phyloP scores from a whole-genome alignment of 805 yeast genomes.

The Saturnispora sanitii region DNA sequence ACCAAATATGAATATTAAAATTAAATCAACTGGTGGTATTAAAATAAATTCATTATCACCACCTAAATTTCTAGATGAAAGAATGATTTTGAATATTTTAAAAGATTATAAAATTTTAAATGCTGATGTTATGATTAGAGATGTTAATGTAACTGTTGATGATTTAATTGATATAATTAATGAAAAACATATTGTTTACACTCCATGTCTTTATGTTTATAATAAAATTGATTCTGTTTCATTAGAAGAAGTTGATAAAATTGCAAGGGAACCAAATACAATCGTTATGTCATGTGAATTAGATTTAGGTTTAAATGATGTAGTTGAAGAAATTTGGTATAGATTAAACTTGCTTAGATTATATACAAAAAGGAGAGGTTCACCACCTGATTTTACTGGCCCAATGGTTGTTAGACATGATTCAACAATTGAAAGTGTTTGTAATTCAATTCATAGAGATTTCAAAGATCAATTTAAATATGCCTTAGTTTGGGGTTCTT shows the following conservation, averaged over 20 bases:
- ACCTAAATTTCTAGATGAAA: conserved; percentile 73
- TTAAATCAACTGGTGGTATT: conserved; percentile 86
- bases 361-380: conserved; percentile 83
- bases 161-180: conserved; percentile 89
- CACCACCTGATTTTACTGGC: conserved; percentile 68
- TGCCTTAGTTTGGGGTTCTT: conserved; percentile 94
- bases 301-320: conserved; percentile 78
- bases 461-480: conserved; percentile 87
- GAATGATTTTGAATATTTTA: conserved; percentile 62
- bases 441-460: conserved; percentile 88
- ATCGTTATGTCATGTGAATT: conserved; percentile 89
- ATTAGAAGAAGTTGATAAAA: conserved; percentile 82
- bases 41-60: conserved; percentile 75
- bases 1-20: conserved; percentile 71
- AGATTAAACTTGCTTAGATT: conserved; percentile 70
- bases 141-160: conserved; percentile 82
- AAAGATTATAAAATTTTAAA: conserved; percentile 86
- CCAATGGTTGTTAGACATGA: conserved; percentile 84
- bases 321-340: conserved; percentile 89
- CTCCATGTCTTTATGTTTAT: conserved; percentile 87
- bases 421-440: conserved; percentile 74
- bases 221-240: conserved; percentile 95
- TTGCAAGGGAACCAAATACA: conserved; percentile 88
- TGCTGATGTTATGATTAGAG: conserved; percentile 87
- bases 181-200: conserved; percentile 76